A percentile compares a stretch with the other conserved stretches of the same genome.
phyloP scores from a whole-genome alignment of 2,329 filamentous ascomycete species.

The Beauveria bassiana region DNA sequence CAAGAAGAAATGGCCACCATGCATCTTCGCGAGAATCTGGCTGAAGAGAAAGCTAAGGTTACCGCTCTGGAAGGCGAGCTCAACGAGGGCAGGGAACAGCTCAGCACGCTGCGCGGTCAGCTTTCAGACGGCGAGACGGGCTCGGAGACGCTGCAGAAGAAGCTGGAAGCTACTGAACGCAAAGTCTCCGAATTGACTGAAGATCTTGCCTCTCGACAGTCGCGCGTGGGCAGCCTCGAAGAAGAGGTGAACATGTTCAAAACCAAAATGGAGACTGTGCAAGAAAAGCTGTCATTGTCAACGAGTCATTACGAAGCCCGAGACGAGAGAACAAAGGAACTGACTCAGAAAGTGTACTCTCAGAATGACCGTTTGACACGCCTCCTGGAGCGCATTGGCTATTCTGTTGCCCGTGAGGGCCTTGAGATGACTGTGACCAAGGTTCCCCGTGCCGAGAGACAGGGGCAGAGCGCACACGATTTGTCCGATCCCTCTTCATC shows the following conservation, averaged over 20 bases:
- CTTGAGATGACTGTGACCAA: conserved; percentile 70
- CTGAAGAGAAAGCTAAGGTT: conserved; percentile 46
- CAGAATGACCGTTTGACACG: conserved; percentile 79
- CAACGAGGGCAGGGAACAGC: conserved; percentile 59
- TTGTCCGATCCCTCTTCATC: conserved; percentile 48
- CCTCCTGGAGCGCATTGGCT: conserved; percentile 80
- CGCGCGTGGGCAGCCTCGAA: conserved; percentile 67
- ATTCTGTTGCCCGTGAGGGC: conserved; percentile 67
- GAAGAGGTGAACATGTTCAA: conserved; percentile 65
- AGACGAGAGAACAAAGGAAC: conserved; percentile 66
- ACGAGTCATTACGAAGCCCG: conserved; percentile 59
- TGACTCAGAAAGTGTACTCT: conserved; percentile 74
- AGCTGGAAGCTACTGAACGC: conserved; percentile 66
- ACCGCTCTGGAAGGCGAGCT: conserved; percentile 49
- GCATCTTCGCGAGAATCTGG: conserved; percentile 45
- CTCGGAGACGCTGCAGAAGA: conserved; percentile 68
- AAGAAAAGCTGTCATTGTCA: conserved; percentile 43
- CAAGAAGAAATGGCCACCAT: conserved; percentile 43
- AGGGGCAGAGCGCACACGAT: conserved; percentile 47
- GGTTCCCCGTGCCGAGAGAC: conserved; percentile 51
- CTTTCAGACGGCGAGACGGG: conserved; percentile 79
- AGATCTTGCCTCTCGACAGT: conserved; percentile 65
- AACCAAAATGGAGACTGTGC: conserved; percentile 51
- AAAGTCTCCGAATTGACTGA: conserved; percentile 61
- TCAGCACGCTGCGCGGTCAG: conserved; percentile 59